These are phyloP conservation scores for Eremomyces bilateralis DNA, from an alignment of 495 filamentous ascomycete genomes.

Conservation along the genomic window DNA sequence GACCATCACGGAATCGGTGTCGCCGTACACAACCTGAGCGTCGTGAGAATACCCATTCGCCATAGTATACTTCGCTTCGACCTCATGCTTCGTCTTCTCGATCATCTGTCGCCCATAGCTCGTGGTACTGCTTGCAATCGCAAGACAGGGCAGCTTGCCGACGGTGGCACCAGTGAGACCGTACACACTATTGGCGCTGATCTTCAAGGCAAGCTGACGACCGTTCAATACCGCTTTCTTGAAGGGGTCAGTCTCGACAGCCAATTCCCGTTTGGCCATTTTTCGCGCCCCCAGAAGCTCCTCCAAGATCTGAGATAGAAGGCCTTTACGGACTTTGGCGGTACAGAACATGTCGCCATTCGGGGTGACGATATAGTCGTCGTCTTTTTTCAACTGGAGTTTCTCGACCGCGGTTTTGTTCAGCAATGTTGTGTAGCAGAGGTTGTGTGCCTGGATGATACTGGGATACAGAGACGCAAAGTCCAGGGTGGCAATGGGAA, in stretches of 20 bases:
- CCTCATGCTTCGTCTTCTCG: constrained; percentile 83
- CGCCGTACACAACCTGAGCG: constrained; percentile 92
- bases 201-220: constrained; percentile 85
- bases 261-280: constrained; percentile 76
- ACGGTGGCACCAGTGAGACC: constrained; percentile 90
- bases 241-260: constrained; percentile 81
- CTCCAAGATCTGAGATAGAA: constrained; percentile 87
- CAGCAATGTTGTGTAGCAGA: constrained; percentile 91
- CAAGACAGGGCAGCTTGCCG: constrained; percentile 85
- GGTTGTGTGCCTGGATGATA: constrained; percentile 96
- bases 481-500: constrained; percentile 92
- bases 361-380: constrained; percentile 91
- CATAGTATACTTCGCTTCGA: constrained; percentile 71
- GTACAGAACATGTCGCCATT: constrained; percentile 90
- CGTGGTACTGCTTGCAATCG: constrained; percentile 90
- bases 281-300: constrained; percentile 79
- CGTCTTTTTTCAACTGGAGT: constrained; percentile 51
- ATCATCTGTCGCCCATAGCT: constrained; percentile 97
- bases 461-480: constrained; percentile 96
- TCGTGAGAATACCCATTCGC: constrained; percentile 87
- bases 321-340: constrained; percentile 67
- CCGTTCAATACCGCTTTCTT: constrained; percentile 96
- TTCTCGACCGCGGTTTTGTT: constrained; percentile 61
- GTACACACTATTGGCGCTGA: constrained; percentile 97
- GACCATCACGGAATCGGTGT: constrained; percentile 99